Evolutionary conservation across 257 asterid genomes (phyloP).

Genomic region (Rhazya stricta): DNA sequence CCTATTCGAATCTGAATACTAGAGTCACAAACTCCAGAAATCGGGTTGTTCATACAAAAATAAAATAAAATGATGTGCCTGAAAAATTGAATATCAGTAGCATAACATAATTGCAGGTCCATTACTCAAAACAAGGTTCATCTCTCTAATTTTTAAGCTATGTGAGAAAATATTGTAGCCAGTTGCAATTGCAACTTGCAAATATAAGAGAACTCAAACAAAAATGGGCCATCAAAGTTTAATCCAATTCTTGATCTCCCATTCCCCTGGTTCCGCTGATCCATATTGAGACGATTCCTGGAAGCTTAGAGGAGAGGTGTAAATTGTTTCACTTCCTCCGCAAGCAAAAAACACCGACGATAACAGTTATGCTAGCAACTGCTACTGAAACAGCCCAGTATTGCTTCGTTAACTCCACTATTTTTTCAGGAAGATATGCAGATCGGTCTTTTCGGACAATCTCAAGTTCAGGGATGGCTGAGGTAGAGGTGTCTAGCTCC

Average conservation of each 20-base stretch:
- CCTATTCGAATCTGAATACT: too few species aligned
- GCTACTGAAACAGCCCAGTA: slow-evolving; percentile 65
- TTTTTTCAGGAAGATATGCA: slow-evolving; percentile 26
- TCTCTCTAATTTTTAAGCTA: not conserved
- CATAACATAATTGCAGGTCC: not conserved
- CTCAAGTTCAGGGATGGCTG: slow-evolving; percentile 54
- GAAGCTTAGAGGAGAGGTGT: slow-evolving; percentile 9
- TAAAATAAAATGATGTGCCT: too few species aligned
- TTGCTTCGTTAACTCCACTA: slow-evolving; percentile 48
- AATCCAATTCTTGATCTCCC: not conserved
- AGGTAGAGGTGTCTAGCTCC: slow-evolving; percentile 55
- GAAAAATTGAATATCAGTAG: not conserved
- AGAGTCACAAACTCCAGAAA: too few species aligned
- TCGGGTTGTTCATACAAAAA: too few species aligned
- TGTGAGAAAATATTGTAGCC: not conserved
- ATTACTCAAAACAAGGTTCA: not conserved
- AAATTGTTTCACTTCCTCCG: slow-evolving; percentile 44
- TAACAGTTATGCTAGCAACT: slow-evolving; percentile 51
- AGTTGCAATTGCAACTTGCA: not conserved
- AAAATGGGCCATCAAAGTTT: not conserved
- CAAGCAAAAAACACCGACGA: slow-evolving; percentile 42
- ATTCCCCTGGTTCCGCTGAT: not conserved
- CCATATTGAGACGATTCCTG: not conserved
- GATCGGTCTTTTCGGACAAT: slow-evolving; percentile 39
- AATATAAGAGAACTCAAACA: not conserved